Conservation (phyloP, 129 eudicot species). For the Artemisia tridentata region DNA sequence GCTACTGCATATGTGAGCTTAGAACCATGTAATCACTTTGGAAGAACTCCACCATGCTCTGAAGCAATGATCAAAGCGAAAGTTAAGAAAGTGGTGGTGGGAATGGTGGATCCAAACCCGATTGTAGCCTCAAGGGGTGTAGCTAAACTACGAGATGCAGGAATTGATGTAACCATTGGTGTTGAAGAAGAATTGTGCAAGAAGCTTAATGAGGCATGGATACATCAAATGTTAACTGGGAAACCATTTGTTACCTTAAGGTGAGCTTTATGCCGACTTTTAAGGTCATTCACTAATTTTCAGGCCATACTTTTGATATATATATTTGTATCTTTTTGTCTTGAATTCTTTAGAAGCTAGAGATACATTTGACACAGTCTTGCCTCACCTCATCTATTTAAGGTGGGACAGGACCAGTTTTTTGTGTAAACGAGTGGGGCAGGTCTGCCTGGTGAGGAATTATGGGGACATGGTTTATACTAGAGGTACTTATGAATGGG, state of each 20-base stretch:
- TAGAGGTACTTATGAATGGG: background rate
- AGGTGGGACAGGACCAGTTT: background rate
- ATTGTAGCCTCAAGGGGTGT: conserved; percentile 90
- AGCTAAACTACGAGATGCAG: conserved; percentile 64
- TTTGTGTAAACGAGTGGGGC: background rate
- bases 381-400: background rate
- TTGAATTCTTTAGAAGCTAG: conserved; percentile 4
- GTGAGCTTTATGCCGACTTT: conserved; percentile 33
- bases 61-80: conserved; percentile 89
- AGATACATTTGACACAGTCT: background rate
- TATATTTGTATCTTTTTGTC: background rate
- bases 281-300: background rate
- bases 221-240: conserved; percentile 81
- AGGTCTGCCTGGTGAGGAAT: background rate
- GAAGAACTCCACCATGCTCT: conserved; percentile 96
- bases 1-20: conserved; percentile 93
- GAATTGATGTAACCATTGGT: conserved; percentile 75
- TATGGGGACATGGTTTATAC: background rate
- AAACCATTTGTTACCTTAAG: conserved; percentile 80
- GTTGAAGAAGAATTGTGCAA: conserved; percentile 90
- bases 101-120: conserved; percentile 98
- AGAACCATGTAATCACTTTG: conserved; percentile 95
- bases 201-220: conserved; percentile 83
- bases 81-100: conserved; percentile 83
- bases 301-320: background rate